Evolutionary conservation across 768 basidiomycete species (phyloP).

Genomic region (Xanthoconium stramineum): DNA sequence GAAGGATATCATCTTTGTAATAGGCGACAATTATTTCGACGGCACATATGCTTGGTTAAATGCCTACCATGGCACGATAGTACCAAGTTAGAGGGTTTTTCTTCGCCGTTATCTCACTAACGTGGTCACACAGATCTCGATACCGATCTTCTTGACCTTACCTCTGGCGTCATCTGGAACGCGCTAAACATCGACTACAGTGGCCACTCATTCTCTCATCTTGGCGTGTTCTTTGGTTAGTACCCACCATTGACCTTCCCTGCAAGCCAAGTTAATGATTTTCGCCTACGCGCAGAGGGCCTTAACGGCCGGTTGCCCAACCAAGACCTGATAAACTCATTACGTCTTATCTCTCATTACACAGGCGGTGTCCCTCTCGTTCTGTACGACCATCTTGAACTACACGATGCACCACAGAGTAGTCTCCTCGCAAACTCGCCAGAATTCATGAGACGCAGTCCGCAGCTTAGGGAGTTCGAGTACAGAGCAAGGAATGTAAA

Average conservation of each 20-base stretch:
- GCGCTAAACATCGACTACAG: constrained; percentile 94
- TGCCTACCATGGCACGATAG: constrained; percentile 70
- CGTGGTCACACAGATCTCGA: constrained; percentile 48
- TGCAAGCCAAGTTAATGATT: constrained; percentile 1
- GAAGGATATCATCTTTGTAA: constrained; percentile 87
- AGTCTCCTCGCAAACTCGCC: constrained; percentile 46
- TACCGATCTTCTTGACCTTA: constrained; percentile 57
- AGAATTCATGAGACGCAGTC: constrained; percentile 37
- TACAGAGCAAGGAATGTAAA: constrained; percentile 64
- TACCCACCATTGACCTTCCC: neutral
- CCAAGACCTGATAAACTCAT: constrained; percentile 89
- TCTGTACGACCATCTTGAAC: constrained; percentile 74
- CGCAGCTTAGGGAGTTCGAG: constrained; percentile 48
- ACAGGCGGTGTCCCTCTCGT: constrained; percentile 75
- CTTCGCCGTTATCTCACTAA: neutral
- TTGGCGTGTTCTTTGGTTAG: constrained; percentile 93
- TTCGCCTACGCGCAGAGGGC: constrained; percentile 60
- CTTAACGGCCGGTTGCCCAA: constrained; percentile 94
- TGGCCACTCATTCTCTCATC: constrained; percentile 92
- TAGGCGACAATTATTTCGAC: constrained; percentile 85
- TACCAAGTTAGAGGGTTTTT: constrained; percentile 52
- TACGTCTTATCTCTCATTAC: constrained; percentile 65
- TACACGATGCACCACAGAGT: constrained; percentile 37
- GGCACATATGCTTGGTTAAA: constrained; percentile 93
- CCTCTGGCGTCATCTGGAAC: constrained; percentile 93